Base-by-base conservation (phyloP, 1,139 yeast species). In the Protomyces pachydermus region DNA sequence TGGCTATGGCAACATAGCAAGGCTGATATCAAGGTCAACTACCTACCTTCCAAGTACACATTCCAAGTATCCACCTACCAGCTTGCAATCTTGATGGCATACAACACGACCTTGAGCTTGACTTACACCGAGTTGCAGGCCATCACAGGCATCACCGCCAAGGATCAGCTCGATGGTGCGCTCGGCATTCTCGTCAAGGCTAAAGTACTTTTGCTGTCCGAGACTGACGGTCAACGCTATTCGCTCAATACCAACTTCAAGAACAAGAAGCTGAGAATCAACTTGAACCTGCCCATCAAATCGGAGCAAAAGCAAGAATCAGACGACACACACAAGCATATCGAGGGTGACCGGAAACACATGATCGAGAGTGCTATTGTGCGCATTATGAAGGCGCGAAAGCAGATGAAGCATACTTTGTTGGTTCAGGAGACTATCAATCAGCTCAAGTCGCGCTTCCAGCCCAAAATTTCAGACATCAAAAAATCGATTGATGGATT, bases 1-100 rank as follows among this genome's bases (percentile, higher is more conserved):
- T 95, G 98, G 98, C 81, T 93, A 66, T 95, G 98, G 97, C 88
- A 90, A 70, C 85, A 90, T 73, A 90, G 96, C 54, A 88, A 95
- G 75, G 95, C 96, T 68, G 99, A 95, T 74, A 77, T 95, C 64
- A 88, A 85, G 75, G 96, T 96, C n/a, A 88, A 88, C 72, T 82
- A 91, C 69, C 83, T 93, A 5, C 85, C 86, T 69, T 86, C 87
- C 64, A 75, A 74, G 65, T 95, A 96, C 64, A 89, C 88, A 69
- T 86, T 95, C 72, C 87, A 88, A 12, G 91, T 90, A 51, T 87
- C 96, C 6, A 82, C 89, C 68, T 87, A 85, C 69, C 98, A 95
- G 76, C 84, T 91, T 81, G 86, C 95, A 70, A 87, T 95, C 56
- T 77, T 95, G 65, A 78, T 89, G 66, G 88, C 95, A 16, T 93